A percentile compares a stretch with the other conserved stretches of the same genome.
phyloP scores from a whole-genome alignment of 768 basidiomycete genomes.

The Lactarius vividus region DNA sequence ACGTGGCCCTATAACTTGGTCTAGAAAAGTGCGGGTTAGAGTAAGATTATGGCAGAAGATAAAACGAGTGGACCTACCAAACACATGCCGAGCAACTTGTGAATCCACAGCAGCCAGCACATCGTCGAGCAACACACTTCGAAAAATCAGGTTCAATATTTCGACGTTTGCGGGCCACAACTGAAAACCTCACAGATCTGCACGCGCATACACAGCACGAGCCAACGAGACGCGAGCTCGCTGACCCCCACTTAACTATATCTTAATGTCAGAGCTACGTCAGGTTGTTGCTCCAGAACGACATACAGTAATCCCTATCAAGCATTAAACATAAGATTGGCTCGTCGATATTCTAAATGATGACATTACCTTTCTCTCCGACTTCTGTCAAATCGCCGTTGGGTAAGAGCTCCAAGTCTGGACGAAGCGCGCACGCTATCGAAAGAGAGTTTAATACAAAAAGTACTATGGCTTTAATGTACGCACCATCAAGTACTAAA shows the following conservation, averaged over 20 bases:
- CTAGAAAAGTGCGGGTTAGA: constrained; percentile 38
- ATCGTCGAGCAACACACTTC: constrained; percentile 80
- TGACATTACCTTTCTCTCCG: constrained; percentile 68
- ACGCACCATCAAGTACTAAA: constrained; percentile 70
- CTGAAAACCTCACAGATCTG: constrained; percentile 63
- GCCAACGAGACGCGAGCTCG: constrained; percentile 82
- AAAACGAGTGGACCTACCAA: constrained; percentile 45
- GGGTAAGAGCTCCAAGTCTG: constrained; percentile 75
- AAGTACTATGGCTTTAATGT: neutral
- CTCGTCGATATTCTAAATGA: constrained; percentile 12
- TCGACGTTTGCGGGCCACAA: neutral
- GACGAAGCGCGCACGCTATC: constrained; percentile 77
- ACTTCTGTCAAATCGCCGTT: constrained; percentile 85
- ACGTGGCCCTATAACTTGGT: constrained; percentile 82
- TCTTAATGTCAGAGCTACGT: neutral
- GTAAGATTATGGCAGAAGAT: neutral
- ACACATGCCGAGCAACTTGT: constrained; percentile 86
- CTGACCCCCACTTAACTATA: constrained; percentile 77
- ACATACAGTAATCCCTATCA: constrained; percentile 52
- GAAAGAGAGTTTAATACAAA: neutral
- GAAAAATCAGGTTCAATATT: constrained; percentile 1
- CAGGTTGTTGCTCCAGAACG: neutral
- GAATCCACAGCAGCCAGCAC: constrained; percentile 83
- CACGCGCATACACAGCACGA: constrained; percentile 86
- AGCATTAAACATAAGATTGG: constrained; percentile 29